Base-by-base conservation (phyloP, 2,329 filamentous ascomycete genomes). In the Hypoxylon sp. region DNA sequence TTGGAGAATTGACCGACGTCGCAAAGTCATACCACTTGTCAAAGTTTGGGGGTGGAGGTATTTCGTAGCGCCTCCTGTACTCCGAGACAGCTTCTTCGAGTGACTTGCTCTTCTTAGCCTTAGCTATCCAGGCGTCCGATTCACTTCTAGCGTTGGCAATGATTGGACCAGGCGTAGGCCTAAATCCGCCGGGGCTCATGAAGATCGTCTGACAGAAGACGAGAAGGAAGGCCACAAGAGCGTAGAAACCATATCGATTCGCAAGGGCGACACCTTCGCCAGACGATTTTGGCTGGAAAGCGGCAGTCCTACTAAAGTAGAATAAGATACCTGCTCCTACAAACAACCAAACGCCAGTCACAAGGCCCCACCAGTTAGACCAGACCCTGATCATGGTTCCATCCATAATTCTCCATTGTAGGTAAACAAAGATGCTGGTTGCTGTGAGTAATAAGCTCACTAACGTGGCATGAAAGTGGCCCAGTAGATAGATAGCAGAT, bases 21-120 rank as follows among this genome's bases (percentile, higher is more conserved):
- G 91, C 90, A 73, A 91, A 92, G 57, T 88, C 84, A 74, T 89
- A 92, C 91, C 91, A 93, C 71, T 88, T 89, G 77, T 92, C 89
- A 72, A 92, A 92, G 73, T 92, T 85, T 2, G 92, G 92, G 33
- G 91, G 91, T n/a, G 91, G 91, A 33, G 87, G 82, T 70, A 92
- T 84, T 14, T 85, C 84, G 77, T 92, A 91, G 63, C 91, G 86
- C 51, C 85, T 84, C 59, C 84, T 85, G 77, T 93, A 93, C 74
- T 92, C 89, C 17, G 80, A 78, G n/a, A 91, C 87, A 10, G 91
- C 90, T 50, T 88, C 85, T 22, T 81, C 80, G 37, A 93, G 79
- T 1, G 85, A 87, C 57, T 84, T 85, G 42, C 81, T 82, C 42
- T 79, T 79, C 44, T 74, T 76, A 13, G 84, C 78, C 86, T 84